phyloP scores from a whole-genome alignment of 2,329 filamentous ascomycete species.

The Colletotrichum karsti region DNA sequence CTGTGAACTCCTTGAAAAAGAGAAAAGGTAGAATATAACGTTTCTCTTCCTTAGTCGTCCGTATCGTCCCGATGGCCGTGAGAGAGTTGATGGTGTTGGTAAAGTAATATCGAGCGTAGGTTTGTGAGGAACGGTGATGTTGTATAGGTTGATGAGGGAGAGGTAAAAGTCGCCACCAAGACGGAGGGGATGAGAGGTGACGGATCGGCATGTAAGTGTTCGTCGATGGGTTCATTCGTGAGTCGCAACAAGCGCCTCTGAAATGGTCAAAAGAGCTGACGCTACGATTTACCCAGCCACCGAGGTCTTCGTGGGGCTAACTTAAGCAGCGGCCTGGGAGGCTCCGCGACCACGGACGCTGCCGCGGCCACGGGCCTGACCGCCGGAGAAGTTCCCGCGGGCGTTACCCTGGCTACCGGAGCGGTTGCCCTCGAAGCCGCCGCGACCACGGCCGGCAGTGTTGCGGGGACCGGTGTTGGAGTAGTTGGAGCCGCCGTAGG shows the following conservation, averaged over 20 bases:
- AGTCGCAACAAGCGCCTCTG: neutral
- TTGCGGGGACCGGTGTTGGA: conserved; percentile 44
- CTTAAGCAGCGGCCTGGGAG: conserved; percentile 49
- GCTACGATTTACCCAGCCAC: neutral
- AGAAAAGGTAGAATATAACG: conserved; percentile 8
- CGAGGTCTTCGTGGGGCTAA: neutral
- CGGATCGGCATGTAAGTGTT: neutral
- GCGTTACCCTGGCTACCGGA: conserved; percentile 61
- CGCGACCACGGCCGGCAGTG: conserved; percentile 68
- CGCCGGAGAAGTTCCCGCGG: conserved; percentile 75
- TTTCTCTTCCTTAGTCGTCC: conserved; percentile 11
- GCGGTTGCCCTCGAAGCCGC: conserved; percentile 68
- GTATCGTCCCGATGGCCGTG: conserved; percentile 6
- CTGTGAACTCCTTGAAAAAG: conserved; percentile 21
- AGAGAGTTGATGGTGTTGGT: neutral
- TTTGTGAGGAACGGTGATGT: neutral
- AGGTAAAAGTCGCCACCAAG: neutral
- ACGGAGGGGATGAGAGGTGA: neutral
- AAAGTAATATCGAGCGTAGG: neutral
- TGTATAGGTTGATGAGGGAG: neutral
- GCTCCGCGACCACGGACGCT: conserved; percentile 72
- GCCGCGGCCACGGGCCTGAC: conserved; percentile 72
- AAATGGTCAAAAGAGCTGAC: neutral
- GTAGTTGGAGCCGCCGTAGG: conserved; percentile 76
- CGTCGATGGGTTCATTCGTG: neutral